Percentiles rank a stretch among this genome's conserved stretches.
Conservation (phyloP, 805 yeast species). For the Kluyveromyces nonfermentans region DNA sequence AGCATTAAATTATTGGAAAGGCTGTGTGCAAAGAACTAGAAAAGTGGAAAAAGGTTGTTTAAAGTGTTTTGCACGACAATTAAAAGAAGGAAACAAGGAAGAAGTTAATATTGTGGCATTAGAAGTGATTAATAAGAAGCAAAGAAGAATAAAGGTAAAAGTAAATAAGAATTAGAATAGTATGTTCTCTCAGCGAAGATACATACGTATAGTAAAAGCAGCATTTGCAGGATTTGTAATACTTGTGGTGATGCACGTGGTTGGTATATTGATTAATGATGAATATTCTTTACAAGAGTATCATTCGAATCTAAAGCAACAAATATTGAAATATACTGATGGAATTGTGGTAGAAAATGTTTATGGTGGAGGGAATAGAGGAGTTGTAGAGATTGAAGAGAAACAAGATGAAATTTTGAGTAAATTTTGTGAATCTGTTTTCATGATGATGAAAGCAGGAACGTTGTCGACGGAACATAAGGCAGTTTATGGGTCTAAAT, state of each 20-base stretch:
- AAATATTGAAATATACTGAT: background rate
- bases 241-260: background rate
- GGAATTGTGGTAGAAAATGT: background rate
- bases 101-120: background rate
- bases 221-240: background rate
- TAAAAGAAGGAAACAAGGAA: background rate
- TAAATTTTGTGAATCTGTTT: slow-evolving; percentile 19
- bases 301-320: background rate
- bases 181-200: background rate
- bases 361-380: background rate
- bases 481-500: slow-evolving; percentile 4
- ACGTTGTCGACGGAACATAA: slow-evolving; percentile 4
- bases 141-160: background rate
- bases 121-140: too few species aligned
- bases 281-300: background rate
- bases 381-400: background rate
- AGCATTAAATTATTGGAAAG: too few species aligned
- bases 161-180: background rate
- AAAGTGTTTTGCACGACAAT: background rate
- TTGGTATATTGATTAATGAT: background rate
- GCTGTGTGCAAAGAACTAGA: too few species aligned
- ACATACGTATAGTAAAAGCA: background rate
- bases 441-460: slow-evolving; percentile 3
- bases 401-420: slow-evolving; percentile 7
- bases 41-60: too few species aligned